Conservation (phyloP, 2,329 filamentous ascomycete species). For the Fusarium fujikuroi region DNA sequence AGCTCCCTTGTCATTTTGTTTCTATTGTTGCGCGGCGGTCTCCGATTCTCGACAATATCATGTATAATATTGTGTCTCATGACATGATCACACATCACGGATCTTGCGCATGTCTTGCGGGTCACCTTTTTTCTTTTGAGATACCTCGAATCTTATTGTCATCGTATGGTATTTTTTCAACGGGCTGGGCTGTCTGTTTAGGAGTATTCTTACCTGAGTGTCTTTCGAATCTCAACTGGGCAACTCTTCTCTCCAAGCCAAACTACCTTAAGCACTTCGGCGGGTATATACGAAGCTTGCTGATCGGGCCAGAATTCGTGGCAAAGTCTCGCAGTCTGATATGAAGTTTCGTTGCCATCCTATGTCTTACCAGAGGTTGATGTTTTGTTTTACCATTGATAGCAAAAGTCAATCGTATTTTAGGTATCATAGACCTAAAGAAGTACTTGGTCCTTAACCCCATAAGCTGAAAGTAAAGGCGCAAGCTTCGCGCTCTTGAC, state of each 20-base stretch:
- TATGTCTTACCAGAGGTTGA: not conserved
- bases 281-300: not conserved
- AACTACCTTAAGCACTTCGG: not conserved
- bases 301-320: not conserved
- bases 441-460: not conserved
- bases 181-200: not conserved
- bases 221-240: not conserved
- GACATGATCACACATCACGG: not conserved
- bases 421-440: not conserved
- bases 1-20: conserved; percentile 50
- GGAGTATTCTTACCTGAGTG: not conserved
- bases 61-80: not conserved
- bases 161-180: not conserved
- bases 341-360: not conserved
- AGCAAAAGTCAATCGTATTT: not conserved
- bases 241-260: not conserved
- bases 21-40: not conserved
- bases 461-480: not conserved
- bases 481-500: not conserved
- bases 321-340: not conserved
- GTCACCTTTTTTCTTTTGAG: not conserved
- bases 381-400: not conserved
- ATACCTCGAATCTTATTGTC: not conserved
- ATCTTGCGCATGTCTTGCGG: not conserved
- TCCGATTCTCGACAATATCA: not conserved